Evolutionary conservation across 345 rosid species (phyloP), one percentile per base, ranked within the genome.

Genomic region (Euclidium syriacum): DNA sequence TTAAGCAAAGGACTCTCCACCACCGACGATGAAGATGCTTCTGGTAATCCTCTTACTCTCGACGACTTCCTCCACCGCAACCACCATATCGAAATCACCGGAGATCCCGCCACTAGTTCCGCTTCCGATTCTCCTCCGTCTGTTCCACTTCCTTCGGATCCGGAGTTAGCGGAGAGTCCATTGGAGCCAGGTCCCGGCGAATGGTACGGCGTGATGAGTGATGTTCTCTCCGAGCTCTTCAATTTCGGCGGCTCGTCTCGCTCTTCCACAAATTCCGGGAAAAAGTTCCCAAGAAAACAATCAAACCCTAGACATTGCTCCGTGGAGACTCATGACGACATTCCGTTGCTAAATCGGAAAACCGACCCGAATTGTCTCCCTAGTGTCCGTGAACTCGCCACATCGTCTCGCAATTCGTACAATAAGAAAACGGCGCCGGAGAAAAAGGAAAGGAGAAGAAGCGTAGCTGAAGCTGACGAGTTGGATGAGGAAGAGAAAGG

Each of bases 141-240:
- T n/a, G 63, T 53, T 20, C 90, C 32, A 62, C 75, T 50, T 79
- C 80, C 30, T 15, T 72, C 70, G 77, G 62, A 49, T 71, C 85
- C 19, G 53, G 74, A 46, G 27, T 22, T 40, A 62, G 44, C 34
- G 34, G 44, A 48, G 38, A 36, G 58, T 11, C 64, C 47, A 25
- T 64, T 17, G 67, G 57, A 47, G 9, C 48, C 43, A 10, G 35
- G 6, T 19, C 67, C 39, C 0, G 69, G 67, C 14, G 79, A 85
- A 67, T 84, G 86, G 94, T 70, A 74, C 53, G 86, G 82, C 40
- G 49, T 78, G 46, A 77, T 91, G 84, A 84, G 52, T 74, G 76
- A 82, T 75, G 86, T 84, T 17, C 90, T 92, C 42, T 85, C 83
- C 19, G 94, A 87, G 74, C 95, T 92, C 29, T 92, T 92, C 82